phyloP scores from a whole-genome alignment of 1,284 basidiomycete species.

The Acaromyces ingoldii region DNA sequence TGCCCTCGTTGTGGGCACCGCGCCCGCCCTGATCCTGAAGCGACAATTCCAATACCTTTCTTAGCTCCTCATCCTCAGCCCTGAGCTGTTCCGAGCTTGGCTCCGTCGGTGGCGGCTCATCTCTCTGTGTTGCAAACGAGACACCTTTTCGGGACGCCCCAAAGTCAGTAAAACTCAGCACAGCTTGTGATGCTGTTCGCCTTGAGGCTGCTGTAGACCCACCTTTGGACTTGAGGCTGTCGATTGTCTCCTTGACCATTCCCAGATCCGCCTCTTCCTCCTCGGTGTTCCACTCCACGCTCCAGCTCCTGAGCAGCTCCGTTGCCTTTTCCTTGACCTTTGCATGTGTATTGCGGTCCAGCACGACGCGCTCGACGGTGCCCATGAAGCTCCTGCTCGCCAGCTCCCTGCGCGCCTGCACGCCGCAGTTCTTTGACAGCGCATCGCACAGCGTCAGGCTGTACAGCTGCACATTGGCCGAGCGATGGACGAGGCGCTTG shows the following conservation, averaged over 20 bases:
- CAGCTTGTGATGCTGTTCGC: neutral
- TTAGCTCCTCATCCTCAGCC: conserved; percentile 48
- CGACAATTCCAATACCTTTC: conserved; percentile 43
- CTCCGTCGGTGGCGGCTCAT: conserved; percentile 8
- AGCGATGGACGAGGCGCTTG: conserved; percentile 87
- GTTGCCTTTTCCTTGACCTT: conserved; percentile 76
- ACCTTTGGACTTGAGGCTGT: conserved; percentile 74
- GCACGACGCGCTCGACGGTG: conserved; percentile 75
- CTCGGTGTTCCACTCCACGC: conserved; percentile 68
- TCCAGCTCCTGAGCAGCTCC: conserved; percentile 74
- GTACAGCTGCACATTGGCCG: conserved; percentile 93
- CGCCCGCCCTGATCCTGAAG: conserved; percentile 45
- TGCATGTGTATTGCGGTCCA: conserved; percentile 85
- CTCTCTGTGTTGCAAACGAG: neutral
- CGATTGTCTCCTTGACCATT: conserved; percentile 85
- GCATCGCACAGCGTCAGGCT: conserved; percentile 60
- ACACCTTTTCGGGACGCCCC: neutral
- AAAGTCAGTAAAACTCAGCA: neutral
- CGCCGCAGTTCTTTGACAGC: conserved; percentile 77
- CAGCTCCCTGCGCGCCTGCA: conserved; percentile 77
- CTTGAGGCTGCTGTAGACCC: neutral
- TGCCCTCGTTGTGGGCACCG: neutral
- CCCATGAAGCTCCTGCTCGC: conserved; percentile 84
- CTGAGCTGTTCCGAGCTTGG: conserved; percentile 32
- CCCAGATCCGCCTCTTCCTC: conserved; percentile 73